Percentiles rank a stretch among this genome's conserved stretches.
These are phyloP conservation scores for Beauveria medogensis DNA, from an alignment of 2,329 filamentous ascomycete species.

Conservation along the genomic window DNA sequence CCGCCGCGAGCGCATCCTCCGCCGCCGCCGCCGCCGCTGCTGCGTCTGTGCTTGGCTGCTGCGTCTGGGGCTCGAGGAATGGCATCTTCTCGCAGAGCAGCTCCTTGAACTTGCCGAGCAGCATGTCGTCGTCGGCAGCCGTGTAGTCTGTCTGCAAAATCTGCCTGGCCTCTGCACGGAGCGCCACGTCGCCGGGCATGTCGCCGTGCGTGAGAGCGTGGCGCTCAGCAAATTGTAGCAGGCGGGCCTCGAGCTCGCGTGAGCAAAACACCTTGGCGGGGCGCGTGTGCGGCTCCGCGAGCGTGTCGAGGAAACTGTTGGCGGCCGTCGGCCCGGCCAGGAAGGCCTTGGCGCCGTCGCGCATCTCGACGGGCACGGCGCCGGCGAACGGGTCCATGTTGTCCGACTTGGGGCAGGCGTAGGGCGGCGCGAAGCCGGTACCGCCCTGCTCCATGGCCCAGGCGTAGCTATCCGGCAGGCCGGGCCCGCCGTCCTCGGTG, in stretches of 20 bases:
- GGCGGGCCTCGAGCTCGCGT: conserved; percentile 47
- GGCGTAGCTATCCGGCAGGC: conserved; percentile 31
- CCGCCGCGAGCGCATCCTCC: neutral
- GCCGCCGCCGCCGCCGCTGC: conserved; percentile 17
- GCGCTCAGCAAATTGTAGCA: conserved; percentile 39
- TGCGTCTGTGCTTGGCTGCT: neutral
- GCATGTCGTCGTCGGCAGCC: conserved; percentile 43
- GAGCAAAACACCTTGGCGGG: conserved; percentile 49
- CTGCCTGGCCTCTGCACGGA: conserved; percentile 39
- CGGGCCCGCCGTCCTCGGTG: conserved; percentile 40
- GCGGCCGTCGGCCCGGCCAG: conserved; percentile 34
- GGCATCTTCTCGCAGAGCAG: conserved; percentile 29
- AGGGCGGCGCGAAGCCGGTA: conserved; percentile 48
- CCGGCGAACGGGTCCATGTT: conserved; percentile 27
- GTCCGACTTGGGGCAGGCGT: conserved; percentile 36
- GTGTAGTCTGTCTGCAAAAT: conserved; percentile 40
- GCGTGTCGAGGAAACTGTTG: conserved; percentile 39
- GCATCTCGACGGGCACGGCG: conserved; percentile 25
- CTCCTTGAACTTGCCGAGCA: conserved; percentile 47
- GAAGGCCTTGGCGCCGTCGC: conserved; percentile 32
- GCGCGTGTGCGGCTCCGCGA: conserved; percentile 35
- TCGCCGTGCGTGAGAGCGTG: conserved; percentile 29
- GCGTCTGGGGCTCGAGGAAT: neutral
- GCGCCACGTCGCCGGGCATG: conserved; percentile 40
- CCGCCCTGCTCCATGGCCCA: conserved; percentile 45